Percentiles rank a stretch among this genome's conserved stretches.
Evolutionary conservation across 148 eudicot species (phyloP).

Genomic region (Camellia japonica): DNA sequence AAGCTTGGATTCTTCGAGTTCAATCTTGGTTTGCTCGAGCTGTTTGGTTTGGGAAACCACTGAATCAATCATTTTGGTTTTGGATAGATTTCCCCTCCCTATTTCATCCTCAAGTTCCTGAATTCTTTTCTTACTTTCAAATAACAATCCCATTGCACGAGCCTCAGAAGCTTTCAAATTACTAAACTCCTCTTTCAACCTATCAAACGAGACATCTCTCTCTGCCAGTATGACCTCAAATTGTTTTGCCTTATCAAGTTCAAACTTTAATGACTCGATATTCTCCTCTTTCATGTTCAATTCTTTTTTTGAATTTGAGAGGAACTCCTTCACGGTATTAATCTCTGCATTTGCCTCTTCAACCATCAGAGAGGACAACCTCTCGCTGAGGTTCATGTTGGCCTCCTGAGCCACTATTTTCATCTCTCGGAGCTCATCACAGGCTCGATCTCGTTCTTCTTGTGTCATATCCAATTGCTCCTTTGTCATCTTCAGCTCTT

Average conservation of each 20-base stretch:
- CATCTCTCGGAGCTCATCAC: constrained; percentile 27
- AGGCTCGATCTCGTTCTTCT: constrained; percentile 30
- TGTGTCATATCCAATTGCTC: constrained; percentile 27
- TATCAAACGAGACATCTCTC: constrained; percentile 29
- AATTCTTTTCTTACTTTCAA: constrained; percentile 35
- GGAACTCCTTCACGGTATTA: constrained; percentile 28
- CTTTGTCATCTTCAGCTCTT: constrained; percentile 50
- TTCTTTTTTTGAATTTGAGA: constrained; percentile 30
- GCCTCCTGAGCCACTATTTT: constrained; percentile 30
- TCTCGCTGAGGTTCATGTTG: constrained; percentile 22
- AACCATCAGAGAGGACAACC: constrained; percentile 23
- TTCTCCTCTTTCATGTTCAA: constrained; percentile 36
- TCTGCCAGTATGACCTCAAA: constrained; percentile 32
- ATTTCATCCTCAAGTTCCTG: constrained; percentile 54
- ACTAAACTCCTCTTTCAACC: constrained; percentile 33
- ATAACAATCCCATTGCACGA: constrained; percentile 16
- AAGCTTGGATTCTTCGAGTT: constrained; percentile 50
- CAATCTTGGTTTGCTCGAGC: constrained; percentile 44
- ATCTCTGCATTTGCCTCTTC: constrained; percentile 32
- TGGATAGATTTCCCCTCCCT: constrained; percentile 38
- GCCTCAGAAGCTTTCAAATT: constrained; percentile 27
- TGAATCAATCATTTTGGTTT: constrained; percentile 36
- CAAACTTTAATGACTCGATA: constrained; percentile 38
- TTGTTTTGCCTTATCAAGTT: constrained; percentile 41
- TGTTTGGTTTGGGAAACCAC: constrained; percentile 39